Evolutionary conservation across 1,139 yeast genomes (phyloP), one percentile per base, ranked within the genome.

Genomic region (Wickerhamomyces sp.): DNA sequence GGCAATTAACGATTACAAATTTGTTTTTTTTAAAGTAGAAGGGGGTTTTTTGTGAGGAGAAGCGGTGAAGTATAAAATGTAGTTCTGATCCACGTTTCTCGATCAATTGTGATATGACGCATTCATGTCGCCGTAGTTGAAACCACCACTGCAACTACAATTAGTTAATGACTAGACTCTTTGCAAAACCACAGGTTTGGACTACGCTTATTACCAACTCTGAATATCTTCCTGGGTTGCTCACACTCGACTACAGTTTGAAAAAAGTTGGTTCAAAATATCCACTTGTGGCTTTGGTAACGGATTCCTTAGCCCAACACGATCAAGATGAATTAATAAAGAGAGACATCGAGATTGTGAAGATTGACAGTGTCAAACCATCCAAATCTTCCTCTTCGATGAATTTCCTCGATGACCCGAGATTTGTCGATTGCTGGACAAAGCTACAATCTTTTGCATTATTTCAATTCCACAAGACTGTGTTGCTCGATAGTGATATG

Each of bases 391-490:
- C n/a, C n/a, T n/a, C n/a, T n/a, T 17, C 13, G 2, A 66, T 65
- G 44, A 70, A 70, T 33, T 67, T 69, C 42, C 54, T 64, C 14
- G 52, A 61, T 21, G 79, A 74, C 44, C 60, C 66, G 6, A 57
- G 80, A 25, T 74, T 74, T 51, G 59, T 68, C 44, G 79, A 75
- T 50, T 72, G 79, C 41, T 75, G 79, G 78, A 62, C 77, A 23
- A 75, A 75, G 51, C 50, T 75, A 30, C 75, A 70, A 51, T 70
- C 75, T 9, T 75, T 75, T 46, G 60, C 66, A 16, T 55, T 75
- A 36, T 45, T 52, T 12, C 70, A 72, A 41, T 75, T 64, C 41
- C 66, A 71, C 12, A 57, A 74, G 23, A 68, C 75, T 6, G 70
- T 72, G 17, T 75, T 68, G 42, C 57, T 75, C 35, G 81, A 75